Evolutionary conservation across 1,139 yeast species (phyloP).

Genomic region (Candida smagusa): DNA sequence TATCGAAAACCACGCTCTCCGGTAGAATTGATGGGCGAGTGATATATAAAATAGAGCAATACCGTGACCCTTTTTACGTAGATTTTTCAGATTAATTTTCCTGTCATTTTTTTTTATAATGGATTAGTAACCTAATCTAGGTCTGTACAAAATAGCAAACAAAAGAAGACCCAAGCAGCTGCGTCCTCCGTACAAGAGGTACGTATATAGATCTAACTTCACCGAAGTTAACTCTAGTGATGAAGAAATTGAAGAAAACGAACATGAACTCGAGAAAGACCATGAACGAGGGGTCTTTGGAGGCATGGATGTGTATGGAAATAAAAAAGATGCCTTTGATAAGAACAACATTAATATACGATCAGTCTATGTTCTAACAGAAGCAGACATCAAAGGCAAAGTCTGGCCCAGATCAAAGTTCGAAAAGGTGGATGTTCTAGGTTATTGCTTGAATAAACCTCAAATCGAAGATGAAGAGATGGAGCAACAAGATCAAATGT

Average conservation of each 20-base stretch:
- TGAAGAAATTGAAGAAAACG: slow-evolving; percentile 34
- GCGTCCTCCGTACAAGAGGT: slow-evolving; percentile 72
- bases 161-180: slow-evolving; percentile 81
- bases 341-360: slow-evolving; percentile 29
- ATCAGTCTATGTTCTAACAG: slow-evolving; percentile 37
- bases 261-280: slow-evolving; percentile 10
- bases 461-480: slow-evolving; percentile 14
- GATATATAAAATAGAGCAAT: not conserved
- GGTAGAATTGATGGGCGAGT: not conserved
- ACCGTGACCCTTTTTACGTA: too few species aligned
- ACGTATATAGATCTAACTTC: slow-evolving; percentile 61
- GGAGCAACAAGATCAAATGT: slow-evolving; percentile 22
- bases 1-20: slow-evolving; percentile 2
- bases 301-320: slow-evolving; percentile 17
- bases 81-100: too few species aligned
- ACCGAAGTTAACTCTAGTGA: slow-evolving; percentile 28
- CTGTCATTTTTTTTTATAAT: too few species aligned
- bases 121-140: too few species aligned
- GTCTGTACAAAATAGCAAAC: slow-evolving; percentile 59
- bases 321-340: slow-evolving; percentile 23
- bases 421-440: slow-evolving; percentile 45
- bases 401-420: slow-evolving; percentile 45
- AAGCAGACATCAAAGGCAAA: slow-evolving; percentile 21
- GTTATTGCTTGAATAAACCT: slow-evolving; percentile 23
- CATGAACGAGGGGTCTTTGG: slow-evolving; percentile 5